These are phyloP conservation scores for Neoboletus subvelutipes DNA, from an alignment of 768 basidiomycete genomes.

Conservation along the genomic window DNA sequence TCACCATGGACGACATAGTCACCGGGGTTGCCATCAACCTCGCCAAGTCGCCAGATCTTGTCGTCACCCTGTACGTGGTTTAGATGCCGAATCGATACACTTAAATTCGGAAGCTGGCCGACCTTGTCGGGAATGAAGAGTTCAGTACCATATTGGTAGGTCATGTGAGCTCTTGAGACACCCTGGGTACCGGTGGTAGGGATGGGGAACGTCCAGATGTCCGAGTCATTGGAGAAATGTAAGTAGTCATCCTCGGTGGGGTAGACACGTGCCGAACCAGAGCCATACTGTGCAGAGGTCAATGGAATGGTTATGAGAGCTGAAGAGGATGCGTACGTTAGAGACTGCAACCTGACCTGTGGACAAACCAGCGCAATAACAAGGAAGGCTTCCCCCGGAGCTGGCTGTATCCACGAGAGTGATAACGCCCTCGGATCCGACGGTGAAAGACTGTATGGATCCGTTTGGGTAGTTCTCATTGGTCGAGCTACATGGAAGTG, in stretches of 20 bases:
- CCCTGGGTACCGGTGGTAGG: slow-evolving; percentile 27
- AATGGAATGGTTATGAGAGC: background rate
- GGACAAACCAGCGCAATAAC: slow-evolving; percentile 49
- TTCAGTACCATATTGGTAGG: slow-evolving; percentile 52
- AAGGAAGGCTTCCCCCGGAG: slow-evolving; percentile 52
- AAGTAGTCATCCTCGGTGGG: slow-evolving; percentile 42
- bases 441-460: slow-evolving; percentile 56
- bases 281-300: slow-evolving; percentile 40
- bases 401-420: slow-evolving; percentile 45
- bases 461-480: slow-evolving; percentile 47
- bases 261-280: slow-evolving; percentile 55
- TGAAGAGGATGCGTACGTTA: slow-evolving; percentile 42
- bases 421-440: slow-evolving; percentile 45
- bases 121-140: slow-evolving; percentile 68
- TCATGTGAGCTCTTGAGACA: slow-evolving; percentile 67
- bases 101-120: slow-evolving; percentile 13
- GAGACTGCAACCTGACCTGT: slow-evolving; percentile 58
- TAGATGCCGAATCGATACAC: background rate
- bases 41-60: slow-evolving; percentile 64
- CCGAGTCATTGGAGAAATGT: slow-evolving; percentile 35
- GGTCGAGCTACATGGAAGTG: slow-evolving; percentile 43
- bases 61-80: slow-evolving; percentile 52
- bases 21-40: slow-evolving; percentile 39
- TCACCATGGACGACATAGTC: slow-evolving; percentile 56
- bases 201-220: slow-evolving; percentile 54